phyloP scores from a whole-genome alignment of 306 rosid species.

The Pyrus communis region DNA sequence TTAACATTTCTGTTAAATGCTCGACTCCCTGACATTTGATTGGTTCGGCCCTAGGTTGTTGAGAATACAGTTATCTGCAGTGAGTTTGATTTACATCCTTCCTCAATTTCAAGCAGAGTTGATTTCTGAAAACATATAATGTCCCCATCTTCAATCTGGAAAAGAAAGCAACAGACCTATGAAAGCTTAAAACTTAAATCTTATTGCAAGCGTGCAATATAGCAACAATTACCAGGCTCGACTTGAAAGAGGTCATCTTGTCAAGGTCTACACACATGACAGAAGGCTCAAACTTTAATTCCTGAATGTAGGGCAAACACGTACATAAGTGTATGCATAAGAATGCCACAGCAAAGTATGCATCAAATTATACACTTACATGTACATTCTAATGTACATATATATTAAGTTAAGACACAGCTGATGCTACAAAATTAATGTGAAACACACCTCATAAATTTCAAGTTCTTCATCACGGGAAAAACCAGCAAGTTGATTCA shows the following conservation, averaged over 20 bases:
- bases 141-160: constrained; percentile 90
- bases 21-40: too few relatives aligned
- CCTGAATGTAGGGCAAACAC: constrained; percentile 33
- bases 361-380: too few relatives aligned
- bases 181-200: neutral
- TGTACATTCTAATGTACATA: too few relatives aligned
- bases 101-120: constrained; percentile 29
- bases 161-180: neutral
- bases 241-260: constrained; percentile 49
- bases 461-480: constrained; percentile 62
- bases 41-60: too few relatives aligned
- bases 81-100: neutral
- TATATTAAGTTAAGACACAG: neutral
- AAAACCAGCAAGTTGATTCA: constrained; percentile 78
- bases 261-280: constrained; percentile 71
- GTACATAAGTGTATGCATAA: neutral
- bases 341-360: too few relatives aligned
- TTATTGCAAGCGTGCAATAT: neutral
- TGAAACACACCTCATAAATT: constrained; percentile 63
- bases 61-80: too few relatives aligned
- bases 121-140: constrained; percentile 82
- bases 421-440: neutral
- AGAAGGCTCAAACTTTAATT: constrained; percentile 70
- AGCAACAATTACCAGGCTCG: constrained; percentile 49
- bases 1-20: too few relatives aligned